phyloP scores from a whole-genome alignment of 2,329 filamentous ascomycete species.

The Exophiala alcalophila region DNA sequence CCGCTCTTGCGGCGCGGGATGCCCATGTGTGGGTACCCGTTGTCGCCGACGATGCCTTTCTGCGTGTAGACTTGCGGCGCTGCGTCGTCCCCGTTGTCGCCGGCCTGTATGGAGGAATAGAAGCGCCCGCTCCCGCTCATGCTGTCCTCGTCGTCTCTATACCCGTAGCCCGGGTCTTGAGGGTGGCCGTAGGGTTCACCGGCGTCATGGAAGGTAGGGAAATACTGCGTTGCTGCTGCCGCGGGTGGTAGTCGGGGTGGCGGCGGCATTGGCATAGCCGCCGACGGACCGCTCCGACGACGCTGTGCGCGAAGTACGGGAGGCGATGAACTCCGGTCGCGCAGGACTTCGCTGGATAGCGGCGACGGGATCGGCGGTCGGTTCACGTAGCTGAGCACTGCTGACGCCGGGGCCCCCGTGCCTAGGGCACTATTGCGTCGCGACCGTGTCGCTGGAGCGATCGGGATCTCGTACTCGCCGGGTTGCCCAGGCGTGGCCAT shows the following conservation, averaged over 20 bases:
- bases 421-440: constrained; percentile 21
- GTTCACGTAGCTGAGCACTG: constrained; percentile 16
- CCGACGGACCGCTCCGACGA: background rate
- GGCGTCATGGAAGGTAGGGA: background rate
- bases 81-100: background rate
- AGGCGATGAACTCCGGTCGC: constrained; percentile 5
- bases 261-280: constrained; percentile 4
- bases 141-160: background rate
- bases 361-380: constrained; percentile 20
- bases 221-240: background rate
- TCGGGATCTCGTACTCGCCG: constrained; percentile 6
- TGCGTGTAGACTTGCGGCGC: background rate
- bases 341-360: constrained; percentile 21
- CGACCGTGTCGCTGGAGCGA: constrained; percentile 10
- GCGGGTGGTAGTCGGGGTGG: constrained; percentile 3
- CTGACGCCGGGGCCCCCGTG: constrained; percentile 10
- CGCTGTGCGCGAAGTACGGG: no score
- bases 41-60: constrained; percentile 18
- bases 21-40: constrained; percentile 21
- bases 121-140: background rate
- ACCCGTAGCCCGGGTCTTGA: no score
- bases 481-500: background rate
- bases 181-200: background rate
- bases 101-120: no score
- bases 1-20: constrained; percentile 14